phyloP scores from a whole-genome alignment of 352 stramenopile genomes.

The Globisporangium rhizosaccharum region DNA sequence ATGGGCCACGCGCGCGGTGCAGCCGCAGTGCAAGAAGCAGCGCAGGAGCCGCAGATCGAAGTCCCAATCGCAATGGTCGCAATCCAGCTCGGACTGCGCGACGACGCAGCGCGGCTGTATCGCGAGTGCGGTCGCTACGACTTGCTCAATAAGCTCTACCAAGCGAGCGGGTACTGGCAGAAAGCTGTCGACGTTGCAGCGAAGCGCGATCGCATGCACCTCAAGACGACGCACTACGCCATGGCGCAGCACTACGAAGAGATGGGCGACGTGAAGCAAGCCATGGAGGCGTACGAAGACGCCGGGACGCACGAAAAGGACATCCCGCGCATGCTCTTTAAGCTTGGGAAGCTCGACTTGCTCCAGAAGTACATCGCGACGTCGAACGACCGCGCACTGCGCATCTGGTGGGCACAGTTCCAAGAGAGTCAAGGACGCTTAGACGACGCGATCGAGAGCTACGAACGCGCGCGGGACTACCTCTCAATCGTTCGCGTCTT shows the following conservation, averaged over 20 bases:
- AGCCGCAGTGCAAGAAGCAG: slow-evolving; percentile 79
- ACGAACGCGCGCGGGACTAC: slow-evolving; percentile 84
- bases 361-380: slow-evolving; percentile 89
- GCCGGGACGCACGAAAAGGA: slow-evolving; percentile 87
- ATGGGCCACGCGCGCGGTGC: slow-evolving; percentile 91
- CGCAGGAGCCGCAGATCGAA: slow-evolving; percentile 67
- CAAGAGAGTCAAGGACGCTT: slow-evolving; percentile 88
- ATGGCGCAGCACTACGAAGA: slow-evolving; percentile 89
- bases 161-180: slow-evolving; percentile 88
- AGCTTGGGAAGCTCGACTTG: slow-evolving; percentile 81
- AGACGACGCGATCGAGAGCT: slow-evolving; percentile 85
- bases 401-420: slow-evolving; percentile 94
- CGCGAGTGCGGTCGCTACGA: slow-evolving; percentile 89
- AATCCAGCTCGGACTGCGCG: slow-evolving; percentile 89
- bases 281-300: slow-evolving; percentile 90
- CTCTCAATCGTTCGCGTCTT: slow-evolving; percentile 89
- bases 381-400: slow-evolving; percentile 81
- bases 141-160: slow-evolving; percentile 90
- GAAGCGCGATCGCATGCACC: slow-evolving; percentile 89
- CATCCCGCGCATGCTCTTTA: slow-evolving; percentile 92
- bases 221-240: slow-evolving; percentile 88
- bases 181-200: slow-evolving; percentile 86
- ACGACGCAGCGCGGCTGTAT: slow-evolving; percentile 91
- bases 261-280: slow-evolving; percentile 82
- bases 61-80: slow-evolving; percentile 88